These are phyloP conservation scores for Flaveria ramosissima DNA, from an alignment of 129 eudicot genomes.

Conservation along the genomic window DNA sequence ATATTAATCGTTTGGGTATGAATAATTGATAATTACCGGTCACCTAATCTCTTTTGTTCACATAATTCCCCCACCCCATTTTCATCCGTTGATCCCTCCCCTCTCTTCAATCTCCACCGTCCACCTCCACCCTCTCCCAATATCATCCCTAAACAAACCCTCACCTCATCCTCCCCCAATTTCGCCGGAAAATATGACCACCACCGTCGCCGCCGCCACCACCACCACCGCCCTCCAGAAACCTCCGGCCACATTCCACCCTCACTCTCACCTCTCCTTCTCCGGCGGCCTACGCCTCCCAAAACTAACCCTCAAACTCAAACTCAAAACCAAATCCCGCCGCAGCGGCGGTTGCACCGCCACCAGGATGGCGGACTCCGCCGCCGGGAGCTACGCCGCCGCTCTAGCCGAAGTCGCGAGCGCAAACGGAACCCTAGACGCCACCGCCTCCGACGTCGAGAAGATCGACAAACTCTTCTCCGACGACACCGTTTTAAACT, in stretches of 20 bases:
- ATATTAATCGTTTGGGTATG: too few species aligned
- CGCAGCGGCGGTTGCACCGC: slow-evolving; percentile 39
- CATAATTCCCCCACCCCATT: background rate
- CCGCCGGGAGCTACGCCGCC: slow-evolving; percentile 67
- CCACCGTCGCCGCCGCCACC: slow-evolving; percentile 28
- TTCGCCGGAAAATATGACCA: slow-evolving; percentile 37
- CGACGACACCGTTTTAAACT: slow-evolving; percentile 33
- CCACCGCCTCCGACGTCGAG: slow-evolving; percentile 57
- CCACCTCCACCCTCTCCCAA: background rate
- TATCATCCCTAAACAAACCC: background rate
- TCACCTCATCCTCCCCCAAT: background rate
- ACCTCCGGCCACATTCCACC: slow-evolving; percentile 40
- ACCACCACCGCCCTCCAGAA: slow-evolving; percentile 37
- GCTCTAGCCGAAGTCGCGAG: slow-evolving; percentile 72
- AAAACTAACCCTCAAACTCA: slow-evolving; percentile 33
- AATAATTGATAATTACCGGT: too few species aligned
- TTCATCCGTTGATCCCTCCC: background rate
- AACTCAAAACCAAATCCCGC: slow-evolving; percentile 31
- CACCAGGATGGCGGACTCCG: slow-evolving; percentile 47
- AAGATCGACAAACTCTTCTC: slow-evolving; percentile 62
- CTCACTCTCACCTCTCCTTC: slow-evolving; percentile 42
- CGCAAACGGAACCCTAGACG: slow-evolving; percentile 56
- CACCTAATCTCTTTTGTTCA: background rate
- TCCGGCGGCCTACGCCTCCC: slow-evolving; percentile 44
- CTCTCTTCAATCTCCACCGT: slow-evolving; percentile 31